Conservation (phyloP, 2,329 filamentous ascomycete genomes). For the Eurotiales sp. region DNA sequence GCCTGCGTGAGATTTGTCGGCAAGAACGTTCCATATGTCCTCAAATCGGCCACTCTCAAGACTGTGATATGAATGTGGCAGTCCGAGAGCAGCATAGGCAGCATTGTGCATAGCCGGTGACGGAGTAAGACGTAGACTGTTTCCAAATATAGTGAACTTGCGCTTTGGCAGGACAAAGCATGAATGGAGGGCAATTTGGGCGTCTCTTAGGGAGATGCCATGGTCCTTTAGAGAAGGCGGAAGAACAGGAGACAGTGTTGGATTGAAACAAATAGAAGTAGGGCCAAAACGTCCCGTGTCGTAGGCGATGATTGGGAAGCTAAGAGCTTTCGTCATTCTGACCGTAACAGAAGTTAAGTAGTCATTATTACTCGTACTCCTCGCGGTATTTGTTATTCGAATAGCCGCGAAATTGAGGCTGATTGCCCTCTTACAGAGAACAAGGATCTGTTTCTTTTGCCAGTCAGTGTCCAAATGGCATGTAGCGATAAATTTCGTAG, state of each 20-base stretch:
- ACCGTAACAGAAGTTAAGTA: not conserved
- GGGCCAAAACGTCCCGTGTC: constrained; percentile 19
- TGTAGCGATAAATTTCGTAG: not conserved
- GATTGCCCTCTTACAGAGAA: not conserved
- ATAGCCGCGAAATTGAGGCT: not conserved
- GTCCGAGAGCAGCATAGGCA: constrained; percentile 21
- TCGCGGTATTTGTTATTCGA: not conserved
- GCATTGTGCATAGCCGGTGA: constrained; percentile 27
- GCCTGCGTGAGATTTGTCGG: constrained; percentile 17
- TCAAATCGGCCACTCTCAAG: constrained; percentile 12
- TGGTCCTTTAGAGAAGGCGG: constrained; percentile 1
- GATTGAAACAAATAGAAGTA: constrained; percentile 22
- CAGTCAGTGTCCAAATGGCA: not conserved
- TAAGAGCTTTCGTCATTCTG: not conserved
- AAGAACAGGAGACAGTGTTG: constrained; percentile 21
- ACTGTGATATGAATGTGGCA: constrained; percentile 21
- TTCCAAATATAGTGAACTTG: constrained; percentile 23
- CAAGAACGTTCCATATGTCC: constrained; percentile 15
- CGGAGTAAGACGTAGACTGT: constrained; percentile 20
- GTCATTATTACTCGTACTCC: not conserved
- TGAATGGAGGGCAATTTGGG: not conserved
- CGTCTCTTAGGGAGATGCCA: not conserved
- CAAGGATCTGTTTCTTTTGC: not conserved
- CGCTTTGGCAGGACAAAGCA: constrained; percentile 16
- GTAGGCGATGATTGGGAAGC: constrained; percentile 21